Conservation (phyloP, 306 rosid genomes). For the Gastrolobium bilobum region DNA sequence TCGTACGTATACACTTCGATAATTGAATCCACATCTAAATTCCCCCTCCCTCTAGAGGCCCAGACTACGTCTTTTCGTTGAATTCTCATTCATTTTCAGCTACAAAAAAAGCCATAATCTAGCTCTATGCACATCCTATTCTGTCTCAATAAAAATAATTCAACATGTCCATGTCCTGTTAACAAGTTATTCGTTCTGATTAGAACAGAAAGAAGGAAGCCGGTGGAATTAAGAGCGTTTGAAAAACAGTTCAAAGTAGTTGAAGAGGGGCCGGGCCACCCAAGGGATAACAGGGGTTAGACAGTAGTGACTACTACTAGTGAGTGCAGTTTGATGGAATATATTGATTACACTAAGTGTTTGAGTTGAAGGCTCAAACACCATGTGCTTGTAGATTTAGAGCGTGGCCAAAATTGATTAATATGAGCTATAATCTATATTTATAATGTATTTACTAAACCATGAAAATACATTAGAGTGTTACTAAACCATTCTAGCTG, state of each 20-base stretch:
- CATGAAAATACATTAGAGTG: neutral
- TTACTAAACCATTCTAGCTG: neutral
- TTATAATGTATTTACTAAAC: neutral
- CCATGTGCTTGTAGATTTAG: conserved; percentile 40
- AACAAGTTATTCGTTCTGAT: conserved; percentile 7
- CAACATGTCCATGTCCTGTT: conserved; percentile 12
- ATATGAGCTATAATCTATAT: neutral
- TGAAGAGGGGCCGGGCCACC: conserved; percentile 50
- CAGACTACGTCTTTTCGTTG: neutral
- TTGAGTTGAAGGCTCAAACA: neutral
- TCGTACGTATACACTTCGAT: neutral
- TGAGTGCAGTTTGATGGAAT: conserved; percentile 34
- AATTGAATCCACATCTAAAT: neutral
- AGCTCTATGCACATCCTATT: neutral
- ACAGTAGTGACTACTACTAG: conserved; percentile 14
- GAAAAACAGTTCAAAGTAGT: conserved; percentile 41
- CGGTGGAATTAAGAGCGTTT: conserved; percentile 43
- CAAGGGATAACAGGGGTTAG: neutral
- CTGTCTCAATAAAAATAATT: conserved; percentile 34
- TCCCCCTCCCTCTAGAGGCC: neutral
- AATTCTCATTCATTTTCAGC: neutral
- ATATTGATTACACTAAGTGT: neutral
- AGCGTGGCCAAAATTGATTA: conserved; percentile 42
- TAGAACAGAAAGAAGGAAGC: conserved; percentile 16
- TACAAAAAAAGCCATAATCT: neutral